Conservation (phyloP, 768 basidiomycete species). For the Rhizopogon salebrosus region DNA sequence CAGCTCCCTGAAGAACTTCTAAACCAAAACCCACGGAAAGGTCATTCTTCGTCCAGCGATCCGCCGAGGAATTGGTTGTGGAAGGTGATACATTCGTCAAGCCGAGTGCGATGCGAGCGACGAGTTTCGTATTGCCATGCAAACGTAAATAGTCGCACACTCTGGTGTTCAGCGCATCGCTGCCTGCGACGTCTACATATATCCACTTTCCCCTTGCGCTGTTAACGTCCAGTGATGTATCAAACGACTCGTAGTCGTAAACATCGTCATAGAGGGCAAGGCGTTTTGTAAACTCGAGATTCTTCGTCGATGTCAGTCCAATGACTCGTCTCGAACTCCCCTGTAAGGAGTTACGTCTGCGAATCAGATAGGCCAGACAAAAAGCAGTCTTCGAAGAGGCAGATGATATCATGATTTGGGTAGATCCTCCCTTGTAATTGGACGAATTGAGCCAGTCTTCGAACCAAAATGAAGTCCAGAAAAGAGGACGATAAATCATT, state of each 20-base stretch:
- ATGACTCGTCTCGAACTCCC: slow-evolving; percentile 33
- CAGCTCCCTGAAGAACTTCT: neutral
- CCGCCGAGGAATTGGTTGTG: slow-evolving; percentile 23
- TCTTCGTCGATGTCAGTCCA: slow-evolving; percentile 57
- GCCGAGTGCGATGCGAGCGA: slow-evolving; percentile 44
- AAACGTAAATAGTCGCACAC: slow-evolving; percentile 36
- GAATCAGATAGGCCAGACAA: slow-evolving; percentile 57
- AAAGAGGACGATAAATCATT: slow-evolving; percentile 69
- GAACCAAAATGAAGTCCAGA: slow-evolving; percentile 75
- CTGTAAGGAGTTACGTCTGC: slow-evolving; percentile 32
- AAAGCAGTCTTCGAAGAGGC: slow-evolving; percentile 73
- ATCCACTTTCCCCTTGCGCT: slow-evolving; percentile 38
- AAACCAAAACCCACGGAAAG: slow-evolving; percentile 13
- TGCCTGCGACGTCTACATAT: slow-evolving; percentile 64
- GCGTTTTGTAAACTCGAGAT: slow-evolving; percentile 47
- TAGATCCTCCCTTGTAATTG: slow-evolving; percentile 43
- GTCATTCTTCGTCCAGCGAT: slow-evolving; percentile 37
- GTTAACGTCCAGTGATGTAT: slow-evolving; percentile 25
- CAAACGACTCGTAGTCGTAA: slow-evolving; percentile 47
- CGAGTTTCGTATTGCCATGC: slow-evolving; percentile 20
- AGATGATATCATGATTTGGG: slow-evolving; percentile 54
- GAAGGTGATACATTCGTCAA: slow-evolving; percentile 52
- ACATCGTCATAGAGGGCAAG: slow-evolving; percentile 56
- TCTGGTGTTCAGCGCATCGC: slow-evolving; percentile 40
- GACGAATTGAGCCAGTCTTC: slow-evolving; percentile 61